Conservation (phyloP, 2,329 filamentous ascomycete genomes). For the Diaporthe sp. region DNA sequence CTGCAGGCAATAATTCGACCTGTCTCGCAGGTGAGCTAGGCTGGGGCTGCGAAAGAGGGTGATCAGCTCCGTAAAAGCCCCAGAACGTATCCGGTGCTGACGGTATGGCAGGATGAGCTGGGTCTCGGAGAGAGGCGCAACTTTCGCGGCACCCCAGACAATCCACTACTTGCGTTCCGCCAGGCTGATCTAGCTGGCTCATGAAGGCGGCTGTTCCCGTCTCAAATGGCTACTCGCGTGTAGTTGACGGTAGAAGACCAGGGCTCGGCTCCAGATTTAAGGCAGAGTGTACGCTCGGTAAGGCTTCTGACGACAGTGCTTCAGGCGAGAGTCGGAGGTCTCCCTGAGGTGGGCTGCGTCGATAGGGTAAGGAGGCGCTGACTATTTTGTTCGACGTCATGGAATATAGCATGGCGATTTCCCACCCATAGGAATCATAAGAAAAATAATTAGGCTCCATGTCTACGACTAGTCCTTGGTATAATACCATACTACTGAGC, state of each 20-base stretch:
- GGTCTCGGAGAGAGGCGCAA: background rate
- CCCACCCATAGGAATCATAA: background rate
- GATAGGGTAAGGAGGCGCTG: background rate
- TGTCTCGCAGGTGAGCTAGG: background rate
- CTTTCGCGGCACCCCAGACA: background rate
- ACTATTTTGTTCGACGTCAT: background rate
- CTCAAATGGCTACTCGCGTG: background rate
- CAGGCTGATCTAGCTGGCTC: background rate
- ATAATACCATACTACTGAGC: too few relatives aligned
- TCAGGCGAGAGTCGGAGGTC: background rate
- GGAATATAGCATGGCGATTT: background rate
- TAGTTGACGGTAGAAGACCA: background rate
- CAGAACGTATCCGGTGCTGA: background rate
- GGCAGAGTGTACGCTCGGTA: background rate
- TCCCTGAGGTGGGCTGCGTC: background rate
- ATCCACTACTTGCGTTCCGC: background rate
- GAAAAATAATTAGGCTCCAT: background rate
- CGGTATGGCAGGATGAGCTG: background rate
- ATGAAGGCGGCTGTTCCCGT: background rate
- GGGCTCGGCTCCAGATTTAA: background rate
- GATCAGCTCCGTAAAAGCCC: background rate
- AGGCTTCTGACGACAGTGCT: background rate
- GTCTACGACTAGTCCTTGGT: background rate
- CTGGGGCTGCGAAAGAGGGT: background rate
- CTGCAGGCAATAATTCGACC: background rate